Evolutionary conservation across 768 basidiomycete species (phyloP).

Genomic region (Dendrothele bispora): DNA sequence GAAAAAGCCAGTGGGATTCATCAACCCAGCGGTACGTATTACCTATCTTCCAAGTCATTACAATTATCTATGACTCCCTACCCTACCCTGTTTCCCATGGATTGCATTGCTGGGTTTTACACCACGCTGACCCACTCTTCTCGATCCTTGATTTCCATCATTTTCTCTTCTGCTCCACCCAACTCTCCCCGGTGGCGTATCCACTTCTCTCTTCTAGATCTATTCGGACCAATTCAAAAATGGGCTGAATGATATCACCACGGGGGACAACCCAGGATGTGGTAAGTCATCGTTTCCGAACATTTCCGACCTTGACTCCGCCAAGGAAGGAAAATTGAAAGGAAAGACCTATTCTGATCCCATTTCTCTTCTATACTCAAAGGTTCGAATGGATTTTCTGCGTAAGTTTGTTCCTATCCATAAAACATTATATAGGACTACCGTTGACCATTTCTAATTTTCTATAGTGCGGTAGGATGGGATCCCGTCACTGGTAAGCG

Average conservation of each 20-base stretch:
- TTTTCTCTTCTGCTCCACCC: slow-evolving; percentile 3
- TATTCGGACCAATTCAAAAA: slow-evolving; percentile 31
- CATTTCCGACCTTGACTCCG: background rate
- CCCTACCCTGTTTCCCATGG: too few species aligned
- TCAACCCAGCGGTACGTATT: slow-evolving; percentile 42
- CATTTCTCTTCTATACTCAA: background rate
- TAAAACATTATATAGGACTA: background rate
- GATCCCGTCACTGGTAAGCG: slow-evolving; percentile 39
- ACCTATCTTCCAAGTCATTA: background rate
- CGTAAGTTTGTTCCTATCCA: slow-evolving; percentile 21
- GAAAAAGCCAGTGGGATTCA: slow-evolving; percentile 48
- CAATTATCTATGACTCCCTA: too few species aligned
- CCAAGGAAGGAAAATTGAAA: background rate
- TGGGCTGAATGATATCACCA: slow-evolving; percentile 42
- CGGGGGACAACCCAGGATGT: slow-evolving; percentile 40
- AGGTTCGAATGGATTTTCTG: slow-evolving; percentile 27
- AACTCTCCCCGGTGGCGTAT: slow-evolving; percentile 15
- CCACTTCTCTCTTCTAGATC: slow-evolving; percentile 30
- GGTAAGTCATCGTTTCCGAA: slow-evolving; percentile 21
- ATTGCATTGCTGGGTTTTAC: too few species aligned
- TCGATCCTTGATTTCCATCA: background rate
- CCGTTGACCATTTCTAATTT: background rate
- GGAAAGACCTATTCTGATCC: background rate
- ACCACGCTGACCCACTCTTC: too few species aligned
- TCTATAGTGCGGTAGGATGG: slow-evolving; percentile 35